These are phyloP conservation scores for Glonium stellatum DNA, from an alignment of 495 filamentous ascomycete species.

Conservation along the genomic window DNA sequence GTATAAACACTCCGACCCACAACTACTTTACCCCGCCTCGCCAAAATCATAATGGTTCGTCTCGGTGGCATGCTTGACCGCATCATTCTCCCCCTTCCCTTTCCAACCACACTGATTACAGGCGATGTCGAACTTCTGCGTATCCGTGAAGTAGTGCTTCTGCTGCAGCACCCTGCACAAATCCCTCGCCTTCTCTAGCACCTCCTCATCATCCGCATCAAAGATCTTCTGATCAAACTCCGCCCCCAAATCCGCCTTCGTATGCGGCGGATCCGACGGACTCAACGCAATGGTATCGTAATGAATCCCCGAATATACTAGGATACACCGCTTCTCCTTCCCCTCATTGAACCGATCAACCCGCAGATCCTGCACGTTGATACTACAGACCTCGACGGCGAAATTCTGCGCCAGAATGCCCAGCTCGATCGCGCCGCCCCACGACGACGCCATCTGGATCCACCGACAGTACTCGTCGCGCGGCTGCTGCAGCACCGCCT, in stretches of 20 bases:
- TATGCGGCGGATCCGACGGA: constrained; percentile 53
- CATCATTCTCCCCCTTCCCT: constrained; percentile 67
- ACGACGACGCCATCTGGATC: constrained; percentile 72
- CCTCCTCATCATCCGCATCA: constrained; percentile 57
- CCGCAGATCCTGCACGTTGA: constrained; percentile 65
- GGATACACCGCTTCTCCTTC: constrained; percentile 59
- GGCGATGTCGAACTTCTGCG: constrained; percentile 68
- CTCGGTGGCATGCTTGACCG: constrained; percentile 56
- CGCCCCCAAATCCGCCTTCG: constrained; percentile 51
- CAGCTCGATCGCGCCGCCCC: constrained; percentile 91
- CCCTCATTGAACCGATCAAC: constrained; percentile 80
- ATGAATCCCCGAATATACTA: constrained; percentile 91
- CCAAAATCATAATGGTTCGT: constrained; percentile 69
- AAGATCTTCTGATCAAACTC: constrained; percentile 77
- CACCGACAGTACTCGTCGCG: constrained; percentile 76
- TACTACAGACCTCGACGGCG: constrained; percentile 75
- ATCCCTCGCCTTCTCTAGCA: constrained; percentile 61
- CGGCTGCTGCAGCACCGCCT: constrained; percentile 63
- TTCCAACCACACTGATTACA: constrained; percentile 70
- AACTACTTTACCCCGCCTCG: constrained; percentile 43
- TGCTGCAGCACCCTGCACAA: constrained; percentile 63
- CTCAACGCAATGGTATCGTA: constrained; percentile 86
- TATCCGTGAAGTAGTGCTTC: constrained; percentile 87
- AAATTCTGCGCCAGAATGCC: constrained; percentile 80
- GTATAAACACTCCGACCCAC: neutral